These are phyloP conservation scores for Globisporangium camurandrum DNA, from an alignment of 352 stramenopile genomes.

Conservation along the genomic window DNA sequence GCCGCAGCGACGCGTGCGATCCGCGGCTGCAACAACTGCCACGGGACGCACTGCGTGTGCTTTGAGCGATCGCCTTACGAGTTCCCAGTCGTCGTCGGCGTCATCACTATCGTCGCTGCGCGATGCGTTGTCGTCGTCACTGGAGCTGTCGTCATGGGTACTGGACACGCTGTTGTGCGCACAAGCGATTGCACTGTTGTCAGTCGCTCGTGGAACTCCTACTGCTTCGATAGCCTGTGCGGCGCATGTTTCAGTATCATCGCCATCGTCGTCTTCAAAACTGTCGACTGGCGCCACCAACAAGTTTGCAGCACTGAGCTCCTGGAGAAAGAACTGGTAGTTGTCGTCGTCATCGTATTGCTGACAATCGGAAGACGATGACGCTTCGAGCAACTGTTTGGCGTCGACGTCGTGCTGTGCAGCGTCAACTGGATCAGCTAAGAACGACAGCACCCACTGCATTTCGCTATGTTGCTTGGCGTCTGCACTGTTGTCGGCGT, in stretches of 20 bases:
- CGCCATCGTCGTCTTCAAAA: no score
- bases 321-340: slow-evolving; percentile 63
- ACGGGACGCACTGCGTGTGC: slow-evolving; percentile 3
- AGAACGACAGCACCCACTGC: slow-evolving; percentile 68
- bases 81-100: slow-evolving; percentile 30
- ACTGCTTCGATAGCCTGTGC: no score
- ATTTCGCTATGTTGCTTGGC: slow-evolving; percentile 33
- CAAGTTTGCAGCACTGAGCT: slow-evolving; percentile 46
- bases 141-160: not conserved
- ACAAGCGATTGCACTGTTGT: no score
- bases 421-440: slow-evolving; percentile 38
- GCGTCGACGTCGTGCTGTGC: slow-evolving; percentile 41
- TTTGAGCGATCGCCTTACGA: slow-evolving; percentile 23
- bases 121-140: not conserved
- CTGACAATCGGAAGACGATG: no score
- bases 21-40: not conserved
- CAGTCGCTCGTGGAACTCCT: no score
- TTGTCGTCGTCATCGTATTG: slow-evolving; percentile 57
- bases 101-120: slow-evolving; percentile 4
- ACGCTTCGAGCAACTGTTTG: slow-evolving; percentile 38
- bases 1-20: no score
- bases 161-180: not conserved
- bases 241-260: no score
- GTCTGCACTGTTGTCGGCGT: not conserved
- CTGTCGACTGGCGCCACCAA: slow-evolving; percentile 16